These are phyloP conservation scores for Oryza coarctata DNA, from an alignment of 176 grass and related monocot species.

Conservation along the genomic window DNA sequence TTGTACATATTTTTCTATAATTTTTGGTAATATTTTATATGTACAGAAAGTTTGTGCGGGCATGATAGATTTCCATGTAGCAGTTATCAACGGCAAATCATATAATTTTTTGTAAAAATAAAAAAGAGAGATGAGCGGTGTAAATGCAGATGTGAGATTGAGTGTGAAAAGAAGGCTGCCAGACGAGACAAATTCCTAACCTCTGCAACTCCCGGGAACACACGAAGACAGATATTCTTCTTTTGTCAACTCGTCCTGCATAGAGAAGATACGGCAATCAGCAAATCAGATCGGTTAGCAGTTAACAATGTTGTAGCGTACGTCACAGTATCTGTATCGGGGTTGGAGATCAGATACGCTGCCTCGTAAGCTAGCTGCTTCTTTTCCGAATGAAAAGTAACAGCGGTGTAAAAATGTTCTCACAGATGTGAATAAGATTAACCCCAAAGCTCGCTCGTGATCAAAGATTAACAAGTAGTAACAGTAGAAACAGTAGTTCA, in stretches of 20 bases:
- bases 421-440: neutral
- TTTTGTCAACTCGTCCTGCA: neutral
- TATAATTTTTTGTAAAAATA: no score
- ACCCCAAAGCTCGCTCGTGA: neutral
- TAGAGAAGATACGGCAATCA: neutral
- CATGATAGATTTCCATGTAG: no score
- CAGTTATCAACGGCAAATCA: no score
- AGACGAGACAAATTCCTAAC: neutral
- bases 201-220: neutral
- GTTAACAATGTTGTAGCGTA: neutral
- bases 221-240: neutral
- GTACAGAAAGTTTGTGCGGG: no score
- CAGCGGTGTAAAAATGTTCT: neutral
- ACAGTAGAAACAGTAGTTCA: neutral
- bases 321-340: constrained; percentile 3
- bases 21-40: no score
- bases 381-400: neutral
- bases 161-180: neutral
- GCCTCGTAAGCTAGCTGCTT: neutral
- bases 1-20: no score
- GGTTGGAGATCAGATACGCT: neutral
- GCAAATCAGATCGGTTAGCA: neutral
- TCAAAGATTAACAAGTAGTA: neutral
- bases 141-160: neutral
- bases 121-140: neutral